Conservation (phyloP, 2,329 filamentous ascomycete species). For the Hypomyces rosellus region DNA sequence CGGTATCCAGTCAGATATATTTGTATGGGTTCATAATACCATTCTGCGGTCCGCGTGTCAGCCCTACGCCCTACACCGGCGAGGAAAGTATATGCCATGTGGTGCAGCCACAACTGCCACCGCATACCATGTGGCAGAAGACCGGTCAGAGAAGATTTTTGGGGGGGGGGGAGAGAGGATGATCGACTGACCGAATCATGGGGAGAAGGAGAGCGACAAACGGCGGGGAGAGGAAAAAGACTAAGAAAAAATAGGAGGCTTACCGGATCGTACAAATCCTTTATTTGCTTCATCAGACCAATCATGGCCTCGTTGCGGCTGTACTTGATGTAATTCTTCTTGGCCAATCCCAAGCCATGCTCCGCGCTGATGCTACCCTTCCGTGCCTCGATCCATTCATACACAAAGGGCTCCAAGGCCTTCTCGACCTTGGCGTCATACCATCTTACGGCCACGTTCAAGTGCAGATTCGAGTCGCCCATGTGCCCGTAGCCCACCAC, state of each 20-base stretch:
- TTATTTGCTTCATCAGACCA: slow-evolving; percentile 89
- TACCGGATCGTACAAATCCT: slow-evolving; percentile 89
- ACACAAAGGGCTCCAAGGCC: slow-evolving; percentile 87
- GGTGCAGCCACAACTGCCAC: not conserved
- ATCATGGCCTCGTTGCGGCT: slow-evolving; percentile 85
- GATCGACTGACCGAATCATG: not conserved
- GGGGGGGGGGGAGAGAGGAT: too few species aligned
- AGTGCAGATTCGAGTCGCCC: slow-evolving; percentile 92
- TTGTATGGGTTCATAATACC: slow-evolving; percentile 99
- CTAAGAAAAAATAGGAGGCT: slow-evolving; percentile 32
- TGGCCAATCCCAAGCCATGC: slow-evolving; percentile 87
- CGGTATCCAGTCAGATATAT: slow-evolving; percentile 55
- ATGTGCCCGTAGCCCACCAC: slow-evolving; percentile 98
- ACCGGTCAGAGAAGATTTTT: not conserved
- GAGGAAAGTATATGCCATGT: not conserved
- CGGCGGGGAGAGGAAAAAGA: not conserved
- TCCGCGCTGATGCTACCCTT: slow-evolving; percentile 95
- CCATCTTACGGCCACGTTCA: slow-evolving; percentile 77
- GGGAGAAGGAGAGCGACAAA: slow-evolving; percentile 2
- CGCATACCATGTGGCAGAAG: slow-evolving; percentile 1
- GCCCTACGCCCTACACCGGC: slow-evolving; percentile 12
- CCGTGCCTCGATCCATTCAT: slow-evolving; percentile 88
- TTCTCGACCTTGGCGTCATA: slow-evolving; percentile 87
- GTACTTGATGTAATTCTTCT: slow-evolving; percentile 94
- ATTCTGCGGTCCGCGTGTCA: slow-evolving; percentile 52